Evolutionary conservation across 345 rosid genomes (phyloP).

Genomic region (Salix arbutifolia): DNA sequence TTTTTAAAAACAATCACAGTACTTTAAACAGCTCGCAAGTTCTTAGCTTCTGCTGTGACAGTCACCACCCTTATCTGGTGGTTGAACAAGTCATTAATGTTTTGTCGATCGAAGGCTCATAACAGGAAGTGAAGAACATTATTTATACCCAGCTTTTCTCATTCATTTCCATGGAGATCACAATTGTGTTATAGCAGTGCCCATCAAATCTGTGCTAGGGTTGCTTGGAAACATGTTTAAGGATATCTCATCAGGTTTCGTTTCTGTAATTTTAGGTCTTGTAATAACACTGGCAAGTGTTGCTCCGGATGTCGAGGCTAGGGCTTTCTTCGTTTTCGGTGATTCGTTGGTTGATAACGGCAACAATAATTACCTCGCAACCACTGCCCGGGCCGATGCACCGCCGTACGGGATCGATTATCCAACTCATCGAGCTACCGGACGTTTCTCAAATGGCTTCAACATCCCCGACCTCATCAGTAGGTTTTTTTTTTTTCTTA

Average conservation of each 20-base stretch:
- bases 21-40: background rate
- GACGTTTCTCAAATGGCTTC: conserved; percentile 86
- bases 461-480: conserved; percentile 83
- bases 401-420: conserved; percentile 80
- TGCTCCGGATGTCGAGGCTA: conserved; percentile 7
- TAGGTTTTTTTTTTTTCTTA: conserved; percentile 14
- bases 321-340: conserved; percentile 40
- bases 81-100: conserved; percentile 34
- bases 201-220: background rate
- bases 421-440: conserved; percentile 63
- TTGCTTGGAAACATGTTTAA: conserved; percentile 7
- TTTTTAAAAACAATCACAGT: no score
- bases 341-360: conserved; percentile 89
- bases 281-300: conserved; percentile 16
- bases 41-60: background rate
- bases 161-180: conserved; percentile 10
- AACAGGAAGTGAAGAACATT: background rate
- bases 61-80: background rate
- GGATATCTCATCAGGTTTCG: conserved; percentile 7
- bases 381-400: conserved; percentile 75
- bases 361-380: conserved; percentile 73
- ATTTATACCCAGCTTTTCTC: conserved; percentile 12
- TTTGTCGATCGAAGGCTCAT: background rate
- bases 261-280: conserved; percentile 16
- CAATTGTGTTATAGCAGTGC: background rate